Evolutionary conservation across 805 yeast genomes (phyloP).

Genomic region (Maudiozyma turicensis): DNA sequence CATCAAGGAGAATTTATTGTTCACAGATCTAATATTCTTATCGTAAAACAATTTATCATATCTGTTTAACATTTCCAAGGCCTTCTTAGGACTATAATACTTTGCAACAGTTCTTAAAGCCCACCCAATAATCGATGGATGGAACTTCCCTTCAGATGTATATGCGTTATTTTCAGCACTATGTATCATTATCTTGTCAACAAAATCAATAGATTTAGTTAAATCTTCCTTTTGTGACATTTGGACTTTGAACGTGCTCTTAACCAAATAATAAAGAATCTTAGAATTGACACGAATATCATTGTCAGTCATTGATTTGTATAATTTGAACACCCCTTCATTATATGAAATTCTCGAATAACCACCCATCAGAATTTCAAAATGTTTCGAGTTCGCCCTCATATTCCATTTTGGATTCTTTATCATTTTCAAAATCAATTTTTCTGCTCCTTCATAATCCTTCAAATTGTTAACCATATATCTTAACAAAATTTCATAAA

Average conservation of each 20-base stretch:
- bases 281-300: constrained; percentile 20
- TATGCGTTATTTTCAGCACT: constrained; percentile 15
- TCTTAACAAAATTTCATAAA: constrained; percentile 16
- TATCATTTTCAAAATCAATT: constrained; percentile 14
- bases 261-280: constrained; percentile 23
- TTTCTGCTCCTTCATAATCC: constrained; percentile 17
- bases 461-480: constrained; percentile 11
- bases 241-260: constrained; percentile 25
- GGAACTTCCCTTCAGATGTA: constrained; percentile 18
- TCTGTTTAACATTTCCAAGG: constrained; percentile 26
- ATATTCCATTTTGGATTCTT: constrained; percentile 6
- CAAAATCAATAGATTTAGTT: constrained; percentile 22
- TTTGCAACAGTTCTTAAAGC: constrained; percentile 27
- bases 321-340: constrained; percentile 22
- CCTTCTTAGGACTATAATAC: constrained; percentile 25
- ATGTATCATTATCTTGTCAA: constrained; percentile 24
- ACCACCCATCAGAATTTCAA: constrained; percentile 24
- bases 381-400: constrained; percentile 17
- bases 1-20: constrained; percentile 23
- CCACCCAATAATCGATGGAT: constrained; percentile 31
- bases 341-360: constrained; percentile 21
- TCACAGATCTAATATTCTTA: constrained; percentile 15
- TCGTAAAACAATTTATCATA: constrained; percentile 24
- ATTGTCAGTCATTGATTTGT: constrained; percentile 19
- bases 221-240: constrained; percentile 22